phyloP scores from a whole-genome alignment of 1,139 yeast genomes.

The Nakaseomyces nivariensis region DNA sequence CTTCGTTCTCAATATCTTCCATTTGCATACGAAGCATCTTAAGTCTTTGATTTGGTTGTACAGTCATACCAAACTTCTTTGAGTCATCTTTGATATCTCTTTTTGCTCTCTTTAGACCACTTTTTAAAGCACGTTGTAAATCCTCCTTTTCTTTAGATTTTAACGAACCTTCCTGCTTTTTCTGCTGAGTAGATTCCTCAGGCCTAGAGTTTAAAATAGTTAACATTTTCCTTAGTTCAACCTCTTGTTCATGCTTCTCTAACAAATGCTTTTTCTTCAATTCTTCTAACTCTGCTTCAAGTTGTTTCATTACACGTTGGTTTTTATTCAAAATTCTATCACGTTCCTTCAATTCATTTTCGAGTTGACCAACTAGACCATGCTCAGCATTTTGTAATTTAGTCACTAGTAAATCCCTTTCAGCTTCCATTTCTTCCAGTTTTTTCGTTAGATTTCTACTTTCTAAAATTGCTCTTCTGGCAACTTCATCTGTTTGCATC shows the following conservation, averaged over 20 bases:
- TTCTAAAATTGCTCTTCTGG: constrained; percentile 67
- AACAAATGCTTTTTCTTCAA: constrained; percentile 56
- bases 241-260: constrained; percentile 79
- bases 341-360: constrained; percentile 64
- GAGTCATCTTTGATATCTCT: constrained; percentile 25
- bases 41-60: constrained; percentile 68
- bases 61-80: constrained; percentile 33
- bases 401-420: constrained; percentile 66
- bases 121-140: constrained; percentile 32
- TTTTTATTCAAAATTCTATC: constrained; percentile 58
- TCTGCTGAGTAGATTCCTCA: constrained; percentile 13
- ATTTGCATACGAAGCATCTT: constrained; percentile 71
- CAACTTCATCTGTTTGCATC: constrained; percentile 86
- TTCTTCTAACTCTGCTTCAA: constrained; percentile 60
- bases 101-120: constrained; percentile 28
- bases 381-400: constrained; percentile 76
- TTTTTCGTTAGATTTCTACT: constrained; percentile 55
- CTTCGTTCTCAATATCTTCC: constrained; percentile 79
- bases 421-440: constrained; percentile 77
- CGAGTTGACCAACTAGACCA: constrained; percentile 66
- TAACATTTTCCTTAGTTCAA: constrained; percentile 78
- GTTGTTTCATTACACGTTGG: constrained; percentile 54
- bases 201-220: constrained; percentile 43
- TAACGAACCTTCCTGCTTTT: constrained; percentile 8
- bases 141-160: constrained; percentile 24